A percentile compares a stretch with the other conserved stretches of the same genome.
Conservation (phyloP, 805 yeast genomes). For the Scheffersomyces ergatensis region DNA sequence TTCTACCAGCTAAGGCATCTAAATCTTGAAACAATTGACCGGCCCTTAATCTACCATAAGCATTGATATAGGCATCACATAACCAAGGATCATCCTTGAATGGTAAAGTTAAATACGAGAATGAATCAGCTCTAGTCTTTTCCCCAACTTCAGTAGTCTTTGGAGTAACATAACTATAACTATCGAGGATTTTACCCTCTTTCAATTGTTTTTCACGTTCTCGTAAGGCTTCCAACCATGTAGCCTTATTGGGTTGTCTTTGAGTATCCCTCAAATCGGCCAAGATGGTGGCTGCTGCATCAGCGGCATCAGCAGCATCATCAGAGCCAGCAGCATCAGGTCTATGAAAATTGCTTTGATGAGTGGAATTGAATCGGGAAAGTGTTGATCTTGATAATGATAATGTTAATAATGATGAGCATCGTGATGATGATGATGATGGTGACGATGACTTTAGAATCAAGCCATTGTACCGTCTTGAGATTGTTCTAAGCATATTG, state of each 20-base stretch:
- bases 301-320: constrained; percentile 63
- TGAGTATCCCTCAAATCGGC: constrained; percentile 59
- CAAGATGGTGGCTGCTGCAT: constrained; percentile 68
- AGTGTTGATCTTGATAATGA: not conserved
- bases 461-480: not conserved
- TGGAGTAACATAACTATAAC: constrained; percentile 69
- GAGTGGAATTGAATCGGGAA: not conserved
- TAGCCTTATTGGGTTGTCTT: constrained; percentile 47
- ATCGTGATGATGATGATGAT: too few relatives aligned
- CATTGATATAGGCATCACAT: constrained; percentile 84
- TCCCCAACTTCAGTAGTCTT: constrained; percentile 69
- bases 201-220: constrained; percentile 69
- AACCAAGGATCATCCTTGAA: constrained; percentile 81
- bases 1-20: constrained; percentile 91
- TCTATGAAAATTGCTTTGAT: constrained; percentile 21
- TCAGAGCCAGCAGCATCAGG: constrained; percentile 40
- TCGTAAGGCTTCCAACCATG: constrained; percentile 84
- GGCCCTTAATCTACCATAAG: constrained; percentile 86
- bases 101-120: constrained; percentile 67
- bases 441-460: not conserved
- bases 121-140: constrained; percentile 75
- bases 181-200: constrained; percentile 71
- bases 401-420: too few relatives aligned
- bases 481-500: not conserved
- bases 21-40: constrained; percentile 94